Percentiles rank a stretch among this genome's conserved stretches.
Conservation (phyloP, 768 basidiomycete genomes). For the Gymnopilus junonius region DNA sequence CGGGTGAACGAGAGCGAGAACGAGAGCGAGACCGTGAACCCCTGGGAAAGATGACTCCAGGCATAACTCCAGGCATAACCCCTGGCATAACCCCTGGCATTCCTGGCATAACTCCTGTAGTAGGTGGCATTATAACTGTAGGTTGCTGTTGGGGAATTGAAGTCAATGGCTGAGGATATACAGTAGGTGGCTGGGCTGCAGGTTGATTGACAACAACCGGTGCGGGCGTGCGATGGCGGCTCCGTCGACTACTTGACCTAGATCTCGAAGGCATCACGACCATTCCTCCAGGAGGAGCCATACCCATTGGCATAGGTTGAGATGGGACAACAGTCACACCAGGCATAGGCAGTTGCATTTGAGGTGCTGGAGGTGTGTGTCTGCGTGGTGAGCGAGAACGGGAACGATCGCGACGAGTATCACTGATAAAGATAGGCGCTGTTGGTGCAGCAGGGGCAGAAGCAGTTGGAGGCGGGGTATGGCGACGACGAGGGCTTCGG, state of each 20-base stretch:
- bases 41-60: slow-evolving; percentile 1
- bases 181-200: slow-evolving; percentile 6
- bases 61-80: slow-evolving; percentile 5
- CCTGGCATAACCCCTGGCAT: slow-evolving; percentile 9
- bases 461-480: slow-evolving; percentile 12
- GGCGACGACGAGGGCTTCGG: slow-evolving; percentile 12
- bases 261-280: slow-evolving; percentile 19
- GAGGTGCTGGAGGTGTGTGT: slow-evolving; percentile 12
- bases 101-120: slow-evolving; percentile 3
- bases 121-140: slow-evolving; percentile 13
- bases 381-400: slow-evolving; percentile 26
- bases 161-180: slow-evolving; percentile 16
- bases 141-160: slow-evolving; percentile 12
- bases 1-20: slow-evolving; percentile 22
- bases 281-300: slow-evolving; percentile 10
- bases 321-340: slow-evolving; percentile 22
- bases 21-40: slow-evolving; percentile 20
- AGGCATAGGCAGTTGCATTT: too few species aligned
- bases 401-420: slow-evolving; percentile 20
- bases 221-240: slow-evolving; percentile 1
- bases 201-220: slow-evolving; percentile 18
- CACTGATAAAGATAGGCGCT: slow-evolving; percentile 25
- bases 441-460: slow-evolving; percentile 13
- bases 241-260: slow-evolving; percentile 9
- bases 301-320: slow-evolving; percentile 9